These are phyloP conservation scores for Phytophthora pseudosyringae DNA, from an alignment of 352 stramenopile species.

Conservation along the genomic window DNA sequence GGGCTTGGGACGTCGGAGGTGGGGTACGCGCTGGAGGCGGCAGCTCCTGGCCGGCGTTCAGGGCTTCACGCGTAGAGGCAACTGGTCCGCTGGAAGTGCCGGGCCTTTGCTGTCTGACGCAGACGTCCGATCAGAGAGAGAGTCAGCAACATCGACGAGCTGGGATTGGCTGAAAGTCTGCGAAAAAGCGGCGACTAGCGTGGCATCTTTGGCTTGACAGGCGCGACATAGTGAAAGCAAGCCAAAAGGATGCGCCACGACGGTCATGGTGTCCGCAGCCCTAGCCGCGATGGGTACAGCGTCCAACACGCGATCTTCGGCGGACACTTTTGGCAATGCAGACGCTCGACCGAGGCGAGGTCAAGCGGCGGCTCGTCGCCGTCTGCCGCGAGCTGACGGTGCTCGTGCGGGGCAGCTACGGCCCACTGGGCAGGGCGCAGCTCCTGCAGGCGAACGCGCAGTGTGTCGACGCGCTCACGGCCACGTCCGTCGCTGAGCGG, in stretches of 20 bases:
- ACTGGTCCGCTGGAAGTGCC: slow-evolving; percentile 19
- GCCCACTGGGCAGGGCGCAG: slow-evolving; percentile 46
- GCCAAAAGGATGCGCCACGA: slow-evolving; percentile 11
- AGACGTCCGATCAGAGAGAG: slow-evolving; percentile 29
- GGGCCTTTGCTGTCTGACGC: slow-evolving; percentile 14
- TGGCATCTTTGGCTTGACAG: slow-evolving; percentile 9
- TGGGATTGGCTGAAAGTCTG: slow-evolving; percentile 28
- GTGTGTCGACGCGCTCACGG: slow-evolving; percentile 51
- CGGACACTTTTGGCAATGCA: slow-evolving; percentile 11
- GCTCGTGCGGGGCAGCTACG: slow-evolving; percentile 50
- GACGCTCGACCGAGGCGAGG: slow-evolving; percentile 24
- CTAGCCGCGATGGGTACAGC: slow-evolving; percentile 24
- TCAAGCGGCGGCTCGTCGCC: slow-evolving; percentile 37
- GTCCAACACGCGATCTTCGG: slow-evolving; percentile 23
- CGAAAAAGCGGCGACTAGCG: not conserved
- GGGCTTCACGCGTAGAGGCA: slow-evolving; percentile 19
- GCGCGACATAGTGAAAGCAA: slow-evolving; percentile 24
- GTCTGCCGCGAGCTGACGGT: slow-evolving; percentile 39
- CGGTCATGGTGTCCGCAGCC: slow-evolving; percentile 1
- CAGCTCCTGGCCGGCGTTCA: slow-evolving; percentile 17
- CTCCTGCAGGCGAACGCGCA: slow-evolving; percentile 57
- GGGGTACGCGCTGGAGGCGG: slow-evolving; percentile 11
- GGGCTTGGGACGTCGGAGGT: not conserved
- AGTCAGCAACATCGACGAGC: slow-evolving; percentile 19
- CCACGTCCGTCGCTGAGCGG: slow-evolving; percentile 49